Evolutionary conservation across 805 yeast species (phyloP), one percentile per base, ranked within the genome.

Genomic region (Kuraishia cidri): DNA sequence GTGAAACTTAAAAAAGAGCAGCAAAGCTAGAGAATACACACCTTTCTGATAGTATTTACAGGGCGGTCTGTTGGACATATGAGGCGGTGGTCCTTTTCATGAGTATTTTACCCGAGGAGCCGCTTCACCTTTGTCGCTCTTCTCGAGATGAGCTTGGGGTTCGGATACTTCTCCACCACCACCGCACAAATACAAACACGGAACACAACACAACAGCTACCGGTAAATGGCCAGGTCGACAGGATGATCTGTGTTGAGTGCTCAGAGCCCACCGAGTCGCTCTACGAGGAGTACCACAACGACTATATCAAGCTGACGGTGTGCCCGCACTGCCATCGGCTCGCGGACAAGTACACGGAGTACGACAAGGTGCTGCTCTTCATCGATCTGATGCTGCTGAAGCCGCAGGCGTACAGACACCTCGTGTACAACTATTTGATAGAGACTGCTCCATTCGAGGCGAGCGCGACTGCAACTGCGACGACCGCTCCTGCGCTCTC

Each of bases 261-360:
- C 52, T 68, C 75, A n/a, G 58, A 66, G 25, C 73, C 79, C 3
- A 80, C 79, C 23, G 62, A 64, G 12, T 64, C 81, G 1, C 66
- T 88, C 24, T 90, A 72, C 58, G 77, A 79, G 15, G 66, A 64
- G 42, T 88, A 83, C 54, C 73, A 88, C 19, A 77, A 80, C 37
- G 75, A 78, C 29, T 87, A 86, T 45, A 84, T 90, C 30, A 75
- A 82, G 41, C 67, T 86, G 24, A 79, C 94, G 0, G 76, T 77
- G 21, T 92, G 97, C 48, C 58, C 72, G 3, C 52, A 58, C 19
- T 92, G 99, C 52, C 66, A 72, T 20, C 63, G 68, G 32, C 75
- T 82, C 15, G 94, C 87, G 3, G 99, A 92, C 55, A 80, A 82
- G 50, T 92, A 92, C 57, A 79, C 90, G 20, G 99, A 92, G 52